phyloP scores from a whole-genome alignment of 1,139 yeast species.

The Candida albicans region DNA sequence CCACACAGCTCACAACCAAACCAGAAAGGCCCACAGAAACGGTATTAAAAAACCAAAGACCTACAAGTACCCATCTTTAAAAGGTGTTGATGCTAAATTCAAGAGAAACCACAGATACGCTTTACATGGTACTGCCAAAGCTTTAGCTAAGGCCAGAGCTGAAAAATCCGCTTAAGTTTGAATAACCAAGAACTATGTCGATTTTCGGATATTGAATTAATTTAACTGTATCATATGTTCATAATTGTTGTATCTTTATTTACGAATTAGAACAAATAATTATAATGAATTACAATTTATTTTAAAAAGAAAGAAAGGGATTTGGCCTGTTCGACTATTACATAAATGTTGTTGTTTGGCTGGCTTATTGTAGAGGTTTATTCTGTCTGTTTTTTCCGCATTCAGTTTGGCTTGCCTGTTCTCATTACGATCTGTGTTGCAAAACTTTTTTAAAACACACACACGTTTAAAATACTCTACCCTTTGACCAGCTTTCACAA shows the following conservation, averaged over 20 bases:
- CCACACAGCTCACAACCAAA: slow-evolving; percentile 99
- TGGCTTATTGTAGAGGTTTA: no score
- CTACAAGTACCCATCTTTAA: slow-evolving; percentile 95
- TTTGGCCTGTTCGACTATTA: no score
- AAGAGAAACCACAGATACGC: slow-evolving; percentile 99
- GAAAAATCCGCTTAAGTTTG: slow-evolving; percentile 32
- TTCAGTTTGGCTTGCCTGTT: no score
- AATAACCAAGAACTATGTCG: not conserved
- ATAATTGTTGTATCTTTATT: slow-evolving; percentile 16
- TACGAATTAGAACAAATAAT: slow-evolving; percentile 18
- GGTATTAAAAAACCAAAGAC: slow-evolving; percentile 99
- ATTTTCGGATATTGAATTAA: not conserved
- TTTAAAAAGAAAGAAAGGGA: not conserved
- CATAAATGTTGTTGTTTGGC: no score
- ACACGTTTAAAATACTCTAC: no score
- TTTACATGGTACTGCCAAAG: slow-evolving; percentile 95
- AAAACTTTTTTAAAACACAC: no score
- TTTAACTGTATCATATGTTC: slow-evolving; percentile 10
- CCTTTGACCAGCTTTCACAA: no score
- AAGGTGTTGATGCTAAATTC: slow-evolving; percentile 99
- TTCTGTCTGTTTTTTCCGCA: no score
- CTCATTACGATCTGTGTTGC: no score
- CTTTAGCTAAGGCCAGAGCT: slow-evolving; percentile 78
- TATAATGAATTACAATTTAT: slow-evolving; percentile 11
- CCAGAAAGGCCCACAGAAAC: slow-evolving; percentile 99